Evolutionary conservation across 345 rosid species (phyloP).

Genomic region (Murraya paniculata): DNA sequence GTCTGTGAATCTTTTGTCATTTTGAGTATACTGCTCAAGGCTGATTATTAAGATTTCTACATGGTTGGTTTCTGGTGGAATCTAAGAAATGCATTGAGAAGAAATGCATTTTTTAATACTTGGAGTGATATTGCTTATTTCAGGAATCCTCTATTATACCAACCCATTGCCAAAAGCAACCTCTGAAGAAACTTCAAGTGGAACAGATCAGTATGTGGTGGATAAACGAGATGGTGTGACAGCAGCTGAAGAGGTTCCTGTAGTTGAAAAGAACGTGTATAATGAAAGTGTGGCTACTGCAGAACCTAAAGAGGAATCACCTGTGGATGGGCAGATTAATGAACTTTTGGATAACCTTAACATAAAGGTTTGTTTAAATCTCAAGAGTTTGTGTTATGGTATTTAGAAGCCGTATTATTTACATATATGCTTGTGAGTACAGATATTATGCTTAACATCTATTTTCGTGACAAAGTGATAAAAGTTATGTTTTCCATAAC

Average conservation of each 20-base stretch:
- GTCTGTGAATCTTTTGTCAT: background rate
- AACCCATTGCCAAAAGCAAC: slow-evolving; percentile 44
- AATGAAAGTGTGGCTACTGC: slow-evolving; percentile 24
- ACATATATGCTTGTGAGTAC: background rate
- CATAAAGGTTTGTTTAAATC: slow-evolving; percentile 46
- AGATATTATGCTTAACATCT: background rate
- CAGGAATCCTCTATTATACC: slow-evolving; percentile 31
- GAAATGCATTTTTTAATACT: background rate
- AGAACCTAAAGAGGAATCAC: slow-evolving; percentile 29
- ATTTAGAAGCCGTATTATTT: background rate
- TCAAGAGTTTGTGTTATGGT: background rate
- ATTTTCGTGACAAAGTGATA: background rate
- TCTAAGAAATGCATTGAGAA: background rate
- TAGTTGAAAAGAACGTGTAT: slow-evolving; percentile 23
- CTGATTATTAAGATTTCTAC: background rate
- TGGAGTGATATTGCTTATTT: background rate
- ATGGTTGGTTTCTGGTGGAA: background rate
- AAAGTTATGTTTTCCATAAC: background rate
- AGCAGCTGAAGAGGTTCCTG: slow-evolving; percentile 32
- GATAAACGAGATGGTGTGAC: slow-evolving; percentile 34
- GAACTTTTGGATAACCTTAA: slow-evolving; percentile 53
- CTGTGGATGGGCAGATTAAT: slow-evolving; percentile 29
- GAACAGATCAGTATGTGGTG: slow-evolving; percentile 29
- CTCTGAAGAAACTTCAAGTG: slow-evolving; percentile 46
- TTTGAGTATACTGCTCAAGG: background rate